Evolutionary conservation across 129 eudicot genomes (phyloP).

Genomic region (Flaveria bidentis): DNA sequence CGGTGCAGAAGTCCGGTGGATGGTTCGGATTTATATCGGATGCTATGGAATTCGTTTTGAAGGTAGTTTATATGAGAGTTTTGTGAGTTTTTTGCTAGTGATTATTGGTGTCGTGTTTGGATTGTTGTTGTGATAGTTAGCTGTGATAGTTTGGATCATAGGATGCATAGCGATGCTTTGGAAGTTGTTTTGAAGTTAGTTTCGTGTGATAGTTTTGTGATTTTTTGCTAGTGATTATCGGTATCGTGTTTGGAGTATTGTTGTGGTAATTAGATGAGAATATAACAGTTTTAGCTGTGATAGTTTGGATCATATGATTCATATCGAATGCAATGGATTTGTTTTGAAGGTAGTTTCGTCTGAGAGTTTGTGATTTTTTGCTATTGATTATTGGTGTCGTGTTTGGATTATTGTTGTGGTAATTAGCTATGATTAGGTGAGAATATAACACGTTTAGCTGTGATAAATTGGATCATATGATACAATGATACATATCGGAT

Average conservation of each 20-base stretch:
- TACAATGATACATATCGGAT: too few relatives aligned
- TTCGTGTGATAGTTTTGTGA: background rate
- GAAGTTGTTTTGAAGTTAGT: conserved; percentile 92
- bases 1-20: conserved; percentile 75
- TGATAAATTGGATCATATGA: background rate
- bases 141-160: background rate
- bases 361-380: background rate
- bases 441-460: background rate
- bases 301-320: conserved; percentile 38
- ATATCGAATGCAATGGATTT: conserved; percentile 96
- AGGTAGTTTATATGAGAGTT: conserved; percentile 41
- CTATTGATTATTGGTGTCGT: background rate
- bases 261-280: background rate
- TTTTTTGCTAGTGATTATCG: background rate
- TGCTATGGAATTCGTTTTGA: conserved; percentile 96
- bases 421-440: conserved; percentile 2
- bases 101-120: background rate
- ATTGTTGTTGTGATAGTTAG: background rate
- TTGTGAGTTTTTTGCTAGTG: background rate
- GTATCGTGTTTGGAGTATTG: background rate
- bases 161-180: conserved; percentile 95
- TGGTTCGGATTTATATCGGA: conserved; percentile 98
- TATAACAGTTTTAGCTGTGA: background rate
- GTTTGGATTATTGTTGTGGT: background rate
- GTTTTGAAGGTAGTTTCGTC: conserved; percentile 68